Evolutionary conservation across 192 early-diverging fungal species (phyloP), one percentile per base, ranked within the genome.

Genomic region (Pilaira anomala): DNA sequence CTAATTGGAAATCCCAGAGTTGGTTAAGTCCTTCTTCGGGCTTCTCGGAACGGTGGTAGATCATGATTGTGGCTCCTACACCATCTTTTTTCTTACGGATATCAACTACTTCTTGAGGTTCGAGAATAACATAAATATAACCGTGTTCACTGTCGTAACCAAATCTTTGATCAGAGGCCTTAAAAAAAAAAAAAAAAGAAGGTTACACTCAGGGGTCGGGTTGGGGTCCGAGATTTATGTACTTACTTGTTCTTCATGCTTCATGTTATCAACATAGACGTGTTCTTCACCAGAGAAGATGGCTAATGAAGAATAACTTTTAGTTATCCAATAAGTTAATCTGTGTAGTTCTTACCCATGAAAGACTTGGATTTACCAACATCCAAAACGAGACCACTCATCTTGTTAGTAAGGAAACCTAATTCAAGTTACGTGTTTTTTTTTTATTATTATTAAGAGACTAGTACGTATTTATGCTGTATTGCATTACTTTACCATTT

Each of bases 261-360:
- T 69, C 67, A 69, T 69, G 16, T 63, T 41, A 26, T 69, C 67
- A 41, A 69, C 30, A 18, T 56, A 69, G 16, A 69, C 41, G 4
- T 56, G 52, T 7, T 69, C 21, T 19, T 69, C 67, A 7, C 51
- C 67, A 29, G 59, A 62, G 39, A 69, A 69, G 14, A 69, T 63
- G 19, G 67, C 67, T 69, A 50, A 16, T 42, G 2, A 13, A 39
- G 6, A 7, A 13, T 13, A 41, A 19, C n/a, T 11, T 26, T 25
- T 1, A n/a, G 11, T 0, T 19, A 42, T 18, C 14, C 24, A 18
- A 9, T 50, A 26, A 21, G 21, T 24, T 25, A n/a, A 29, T 33
- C 53, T 28, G 11, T 55, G 19, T 9, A 30, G 11, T 60, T 8
- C n/a, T 49, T 62, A 62, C 65, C 65, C 18, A 33, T 14, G 42